Conservation (phyloP, 371 early-diverging fungal species). For the Mortierella sp. region DNA sequence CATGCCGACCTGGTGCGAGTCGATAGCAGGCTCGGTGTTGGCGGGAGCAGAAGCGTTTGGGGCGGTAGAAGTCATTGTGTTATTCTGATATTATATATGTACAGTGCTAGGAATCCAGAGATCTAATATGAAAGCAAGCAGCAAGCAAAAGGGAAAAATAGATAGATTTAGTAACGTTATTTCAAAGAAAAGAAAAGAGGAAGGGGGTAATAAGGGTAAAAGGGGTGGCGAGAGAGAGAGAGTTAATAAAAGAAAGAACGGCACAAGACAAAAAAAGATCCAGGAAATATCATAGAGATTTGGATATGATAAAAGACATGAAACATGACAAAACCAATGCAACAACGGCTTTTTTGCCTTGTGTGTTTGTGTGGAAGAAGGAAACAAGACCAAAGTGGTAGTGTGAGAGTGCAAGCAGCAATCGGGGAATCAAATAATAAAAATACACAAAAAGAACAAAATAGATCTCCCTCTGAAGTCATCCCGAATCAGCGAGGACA, state of each 20-base stretch:
- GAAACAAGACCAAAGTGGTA: constrained; percentile 5
- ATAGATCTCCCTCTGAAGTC: constrained; percentile 5
- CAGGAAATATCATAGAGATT: neutral
- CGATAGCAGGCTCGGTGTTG: constrained; percentile 18
- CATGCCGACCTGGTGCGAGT: constrained; percentile 83
- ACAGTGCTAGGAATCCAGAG: constrained; percentile 23
- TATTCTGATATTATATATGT: constrained; percentile 37
- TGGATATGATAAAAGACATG: neutral
- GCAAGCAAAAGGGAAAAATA: neutral
- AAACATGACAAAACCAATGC: constrained; percentile 5
- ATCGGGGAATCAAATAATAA: neutral
- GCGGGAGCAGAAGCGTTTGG: constrained; percentile 22
- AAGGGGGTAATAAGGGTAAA: neutral
- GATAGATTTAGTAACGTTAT: neutral
- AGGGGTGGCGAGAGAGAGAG: neutral
- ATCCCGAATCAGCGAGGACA: neutral
- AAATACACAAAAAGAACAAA: constrained; percentile 8
- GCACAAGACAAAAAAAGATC: neutral
- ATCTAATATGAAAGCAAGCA: neutral
- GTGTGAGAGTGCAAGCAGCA: neutral
- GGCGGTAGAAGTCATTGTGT: constrained; percentile 19
- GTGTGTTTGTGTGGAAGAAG: neutral
- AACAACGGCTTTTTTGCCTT: too few species aligned
- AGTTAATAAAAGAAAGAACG: neutral
- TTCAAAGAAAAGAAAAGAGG: neutral